Evolutionary conservation across 768 basidiomycete species (phyloP).

Genomic region (Glaciozyma antarctica): DNA sequence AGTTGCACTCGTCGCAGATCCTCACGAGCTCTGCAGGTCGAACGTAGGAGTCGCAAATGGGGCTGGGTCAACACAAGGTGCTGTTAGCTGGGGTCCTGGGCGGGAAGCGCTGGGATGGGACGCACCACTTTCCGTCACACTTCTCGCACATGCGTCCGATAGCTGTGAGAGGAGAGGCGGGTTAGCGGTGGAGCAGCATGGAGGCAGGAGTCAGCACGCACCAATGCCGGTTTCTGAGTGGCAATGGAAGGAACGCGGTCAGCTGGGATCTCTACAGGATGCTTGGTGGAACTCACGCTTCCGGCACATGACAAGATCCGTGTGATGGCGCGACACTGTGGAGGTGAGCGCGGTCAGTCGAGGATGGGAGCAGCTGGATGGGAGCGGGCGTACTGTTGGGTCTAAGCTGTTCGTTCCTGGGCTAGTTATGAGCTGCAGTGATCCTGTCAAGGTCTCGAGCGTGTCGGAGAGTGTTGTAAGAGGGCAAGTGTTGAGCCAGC

Average conservation of each 20-base stretch:
- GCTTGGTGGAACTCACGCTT: slow-evolving; percentile 44
- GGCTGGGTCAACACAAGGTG: slow-evolving; percentile 47
- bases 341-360: background rate
- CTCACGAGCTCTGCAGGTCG: slow-evolving; percentile 94
- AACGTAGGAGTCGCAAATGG: slow-evolving; percentile 98
- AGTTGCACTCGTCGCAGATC: slow-evolving; percentile 99
- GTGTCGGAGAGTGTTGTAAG: too few relatives aligned
- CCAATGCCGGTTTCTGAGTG: slow-evolving; percentile 73
- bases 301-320: slow-evolving; percentile 96
- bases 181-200: too few relatives aligned
- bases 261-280: background rate
- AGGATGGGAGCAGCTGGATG: too few relatives aligned
- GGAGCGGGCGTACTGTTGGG: too few relatives aligned
- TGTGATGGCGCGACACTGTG: slow-evolving; percentile 80
- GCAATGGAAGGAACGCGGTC: background rate
- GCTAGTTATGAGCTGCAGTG: too few relatives aligned
- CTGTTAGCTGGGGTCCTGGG: background rate
- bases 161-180: slow-evolving; percentile 47
- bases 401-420: too few relatives aligned
- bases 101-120: slow-evolving; percentile 1
- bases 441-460: too few relatives aligned
- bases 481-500: too few relatives aligned
- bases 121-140: slow-evolving; percentile 98
- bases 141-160: slow-evolving; percentile 98
- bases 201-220: slow-evolving; percentile 39